Evolutionary conservation across 1,139 yeast genomes (phyloP).

Genomic region (Yamadazyma pseudoaaseri): DNA sequence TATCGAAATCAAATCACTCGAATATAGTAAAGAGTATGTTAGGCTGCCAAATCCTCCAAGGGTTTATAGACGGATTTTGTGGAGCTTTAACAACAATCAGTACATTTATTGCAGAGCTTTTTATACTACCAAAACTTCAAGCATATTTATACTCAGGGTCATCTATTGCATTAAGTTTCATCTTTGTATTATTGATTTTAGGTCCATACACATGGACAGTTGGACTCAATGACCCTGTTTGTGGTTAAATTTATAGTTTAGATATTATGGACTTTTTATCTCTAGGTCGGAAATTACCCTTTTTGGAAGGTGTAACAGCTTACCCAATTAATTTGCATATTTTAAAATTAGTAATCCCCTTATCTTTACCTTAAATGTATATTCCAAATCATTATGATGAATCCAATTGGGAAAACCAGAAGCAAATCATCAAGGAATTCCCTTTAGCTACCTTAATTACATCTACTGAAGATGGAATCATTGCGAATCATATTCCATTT

Average conservation of each 20-base stretch:
- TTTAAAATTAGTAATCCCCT: background rate
- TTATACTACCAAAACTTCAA: slow-evolving; percentile 28
- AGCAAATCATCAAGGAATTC: slow-evolving; percentile 40
- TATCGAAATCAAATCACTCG: slow-evolving; percentile 9
- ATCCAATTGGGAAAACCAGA: slow-evolving; percentile 38
- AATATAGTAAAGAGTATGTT: slow-evolving; percentile 31
- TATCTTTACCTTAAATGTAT: slow-evolving; percentile 19
- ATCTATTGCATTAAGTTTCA: slow-evolving; percentile 39
- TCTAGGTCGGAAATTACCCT: slow-evolving; percentile 1
- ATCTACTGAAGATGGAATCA: slow-evolving; percentile 28
- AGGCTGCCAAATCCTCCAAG: slow-evolving; percentile 54
- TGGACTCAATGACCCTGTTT: slow-evolving; percentile 33
- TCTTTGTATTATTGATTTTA: slow-evolving; percentile 41
- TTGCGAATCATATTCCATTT: slow-evolving; percentile 64
- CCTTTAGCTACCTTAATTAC: slow-evolving; percentile 58
- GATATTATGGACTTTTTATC: no score
- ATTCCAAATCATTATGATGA: slow-evolving; percentile 30
- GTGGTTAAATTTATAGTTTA: no score
- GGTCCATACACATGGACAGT: slow-evolving; percentile 56
- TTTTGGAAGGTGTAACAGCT: slow-evolving; percentile 3
- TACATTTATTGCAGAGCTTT: slow-evolving; percentile 70
- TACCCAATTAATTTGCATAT: background rate
- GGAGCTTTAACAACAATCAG: slow-evolving; percentile 78
- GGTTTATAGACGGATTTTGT: slow-evolving; percentile 69
- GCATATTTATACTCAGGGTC: slow-evolving; percentile 40